Percentiles rank a stretch among this genome's conserved stretches.
phyloP scores from a whole-genome alignment of 345 rosid species.

The Pistacia integerrima region DNA sequence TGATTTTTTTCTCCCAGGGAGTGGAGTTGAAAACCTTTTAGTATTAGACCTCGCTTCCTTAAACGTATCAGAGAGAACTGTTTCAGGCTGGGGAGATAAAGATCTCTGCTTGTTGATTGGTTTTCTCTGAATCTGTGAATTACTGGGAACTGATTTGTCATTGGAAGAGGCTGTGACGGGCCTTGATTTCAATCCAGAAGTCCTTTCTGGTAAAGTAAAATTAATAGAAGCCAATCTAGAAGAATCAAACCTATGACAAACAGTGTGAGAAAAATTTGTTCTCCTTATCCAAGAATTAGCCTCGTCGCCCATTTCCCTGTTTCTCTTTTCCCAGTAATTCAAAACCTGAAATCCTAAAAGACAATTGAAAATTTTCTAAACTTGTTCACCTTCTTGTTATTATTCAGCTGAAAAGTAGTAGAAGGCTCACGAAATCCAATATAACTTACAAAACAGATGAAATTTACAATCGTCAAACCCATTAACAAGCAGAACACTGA shows the following conservation, averaged over 20 bases:
- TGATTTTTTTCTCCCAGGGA: slow-evolving; percentile 52
- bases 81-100: slow-evolving; percentile 69
- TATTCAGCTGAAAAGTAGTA: slow-evolving; percentile 25
- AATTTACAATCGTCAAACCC: slow-evolving; percentile 22
- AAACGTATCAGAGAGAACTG: slow-evolving; percentile 68
- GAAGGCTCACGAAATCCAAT: slow-evolving; percentile 21
- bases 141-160: slow-evolving; percentile 29
- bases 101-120: slow-evolving; percentile 73
- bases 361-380: slow-evolving; percentile 17
- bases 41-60: slow-evolving; percentile 77
- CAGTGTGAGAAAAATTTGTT: slow-evolving; percentile 82
- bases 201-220: slow-evolving; percentile 35
- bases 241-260: slow-evolving; percentile 74
- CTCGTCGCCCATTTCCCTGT: slow-evolving; percentile 64
- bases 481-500: slow-evolving; percentile 17
- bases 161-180: slow-evolving; percentile 28
- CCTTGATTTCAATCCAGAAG: slow-evolving; percentile 45
- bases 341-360: slow-evolving; percentile 23
- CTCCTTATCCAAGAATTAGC: slow-evolving; percentile 88
- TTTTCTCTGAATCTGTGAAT: slow-evolving; percentile 48
- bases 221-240: slow-evolving; percentile 56
- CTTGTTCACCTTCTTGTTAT: slow-evolving; percentile 23
- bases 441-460: slow-evolving; percentile 25
- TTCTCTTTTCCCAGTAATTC: slow-evolving; percentile 7
- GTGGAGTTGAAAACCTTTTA: slow-evolving; percentile 90